These are phyloP conservation scores for Salix arbutifolia DNA, from an alignment of 345 rosid genomes.

Conservation along the genomic window DNA sequence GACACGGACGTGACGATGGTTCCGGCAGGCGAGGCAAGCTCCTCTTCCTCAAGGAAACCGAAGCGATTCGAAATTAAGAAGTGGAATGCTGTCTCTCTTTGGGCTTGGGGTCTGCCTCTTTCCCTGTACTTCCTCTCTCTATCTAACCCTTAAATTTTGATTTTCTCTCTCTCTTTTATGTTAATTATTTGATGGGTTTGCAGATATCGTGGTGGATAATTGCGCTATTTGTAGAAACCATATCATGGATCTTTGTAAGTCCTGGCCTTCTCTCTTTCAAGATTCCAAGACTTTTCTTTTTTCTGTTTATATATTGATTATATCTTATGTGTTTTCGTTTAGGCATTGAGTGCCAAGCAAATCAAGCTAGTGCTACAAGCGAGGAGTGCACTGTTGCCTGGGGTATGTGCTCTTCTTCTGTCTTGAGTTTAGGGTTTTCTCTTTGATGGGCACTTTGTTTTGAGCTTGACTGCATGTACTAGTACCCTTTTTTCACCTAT, in stretches of 20 bases:
- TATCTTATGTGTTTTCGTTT: neutral
- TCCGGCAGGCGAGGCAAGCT: slow-evolving; percentile 56
- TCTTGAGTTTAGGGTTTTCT: neutral
- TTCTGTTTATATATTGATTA: neutral
- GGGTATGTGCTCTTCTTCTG: slow-evolving; percentile 46
- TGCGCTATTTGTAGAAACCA: slow-evolving; percentile 98
- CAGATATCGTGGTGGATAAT: slow-evolving; percentile 92
- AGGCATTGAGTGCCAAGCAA: slow-evolving; percentile 97
- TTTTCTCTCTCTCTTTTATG: neutral
- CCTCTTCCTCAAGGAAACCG: slow-evolving; percentile 64
- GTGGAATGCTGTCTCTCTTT: slow-evolving; percentile 93
- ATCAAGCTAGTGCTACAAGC: slow-evolving; percentile 88
- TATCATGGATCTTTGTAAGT: slow-evolving; percentile 94
- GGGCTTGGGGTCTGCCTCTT: slow-evolving; percentile 79
- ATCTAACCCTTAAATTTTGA: slow-evolving; percentile 1
- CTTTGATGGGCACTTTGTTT: neutral
- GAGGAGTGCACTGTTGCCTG: slow-evolving; percentile 99
- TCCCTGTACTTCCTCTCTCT: neutral
- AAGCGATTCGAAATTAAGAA: slow-evolving; percentile 86
- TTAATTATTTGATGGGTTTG: slow-evolving; percentile 5
- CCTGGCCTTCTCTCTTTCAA: neutral
- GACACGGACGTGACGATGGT: slow-evolving; percentile 80
- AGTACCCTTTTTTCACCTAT: neutral
- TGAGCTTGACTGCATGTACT: neutral
- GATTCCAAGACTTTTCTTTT: neutral